phyloP scores from a whole-genome alignment of 75 land plant genomes.

The Cryptomeria japonica region DNA sequence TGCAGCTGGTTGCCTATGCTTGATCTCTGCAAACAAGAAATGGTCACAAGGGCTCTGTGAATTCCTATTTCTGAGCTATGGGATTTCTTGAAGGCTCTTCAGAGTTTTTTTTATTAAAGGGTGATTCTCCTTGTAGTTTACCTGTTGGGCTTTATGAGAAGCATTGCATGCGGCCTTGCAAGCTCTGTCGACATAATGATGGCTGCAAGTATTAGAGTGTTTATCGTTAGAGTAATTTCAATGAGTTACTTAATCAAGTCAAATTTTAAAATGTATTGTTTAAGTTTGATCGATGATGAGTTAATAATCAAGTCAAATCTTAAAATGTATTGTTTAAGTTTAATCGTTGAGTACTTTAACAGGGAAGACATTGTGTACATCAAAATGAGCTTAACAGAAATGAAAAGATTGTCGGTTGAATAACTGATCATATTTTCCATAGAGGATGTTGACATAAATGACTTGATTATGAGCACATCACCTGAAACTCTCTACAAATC shows the following conservation, averaged over 20 bases:
- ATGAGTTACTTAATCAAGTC: too few relatives aligned
- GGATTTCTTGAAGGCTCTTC: slow-evolving; percentile 55
- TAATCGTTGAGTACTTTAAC: neutral
- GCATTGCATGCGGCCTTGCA: slow-evolving; percentile 15
- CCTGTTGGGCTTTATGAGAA: slow-evolving; percentile 30
- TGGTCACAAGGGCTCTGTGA: neutral
- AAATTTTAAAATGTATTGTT: too few relatives aligned
- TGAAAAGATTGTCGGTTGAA: slow-evolving; percentile 25
- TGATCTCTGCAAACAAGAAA: neutral
- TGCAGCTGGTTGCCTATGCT: neutral
- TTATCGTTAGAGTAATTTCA: too few relatives aligned
- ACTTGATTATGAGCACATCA: slow-evolving; percentile 38
- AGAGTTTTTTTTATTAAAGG: slow-evolving; percentile 42
- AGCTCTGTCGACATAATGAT: neutral
- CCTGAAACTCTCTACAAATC: slow-evolving; percentile 59
- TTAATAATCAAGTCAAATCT: too few relatives aligned
- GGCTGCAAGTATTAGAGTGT: neutral
- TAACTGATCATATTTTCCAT: slow-evolving; percentile 54
- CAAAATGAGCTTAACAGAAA: slow-evolving; percentile 19
- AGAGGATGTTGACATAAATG: slow-evolving; percentile 44
- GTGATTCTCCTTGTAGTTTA: slow-evolving; percentile 36
- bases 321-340: too few relatives aligned
- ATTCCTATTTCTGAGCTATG: slow-evolving; percentile 17
- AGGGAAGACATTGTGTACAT: slow-evolving; percentile 21
- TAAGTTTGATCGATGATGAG: too few relatives aligned